Evolutionary conservation across 2,329 filamentous ascomycete genomes (phyloP).

Genomic region (Xylaria sp.): DNA sequence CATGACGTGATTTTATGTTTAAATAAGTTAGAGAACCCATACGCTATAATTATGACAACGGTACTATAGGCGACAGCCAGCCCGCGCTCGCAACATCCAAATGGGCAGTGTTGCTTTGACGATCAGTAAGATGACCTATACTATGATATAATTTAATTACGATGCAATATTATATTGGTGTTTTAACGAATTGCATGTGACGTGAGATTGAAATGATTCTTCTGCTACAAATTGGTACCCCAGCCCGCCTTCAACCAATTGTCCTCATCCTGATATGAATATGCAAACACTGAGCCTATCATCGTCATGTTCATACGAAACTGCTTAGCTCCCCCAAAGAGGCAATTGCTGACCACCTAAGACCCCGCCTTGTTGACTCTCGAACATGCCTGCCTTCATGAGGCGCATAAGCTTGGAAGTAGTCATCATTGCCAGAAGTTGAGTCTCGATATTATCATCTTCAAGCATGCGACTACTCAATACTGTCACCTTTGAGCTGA

Average conservation of each 20-base stretch:
- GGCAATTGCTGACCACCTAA: too few species aligned
- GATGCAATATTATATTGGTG: slow-evolving; percentile 3
- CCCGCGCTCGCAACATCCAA: not conserved
- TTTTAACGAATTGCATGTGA: slow-evolving; percentile 9
- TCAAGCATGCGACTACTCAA: not conserved
- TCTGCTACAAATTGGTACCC: too few species aligned
- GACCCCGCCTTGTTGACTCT: too few species aligned
- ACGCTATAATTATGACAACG: not conserved
- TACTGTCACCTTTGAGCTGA: not conserved
- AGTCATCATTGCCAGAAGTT: not conserved
- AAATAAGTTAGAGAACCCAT: slow-evolving; percentile 1
- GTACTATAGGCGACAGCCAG: not conserved
- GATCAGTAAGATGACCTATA: slow-evolving; percentile 11
- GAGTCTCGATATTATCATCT: not conserved
- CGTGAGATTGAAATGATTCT: not conserved
- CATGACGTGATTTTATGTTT: not conserved
- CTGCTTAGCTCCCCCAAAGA: too few species aligned
- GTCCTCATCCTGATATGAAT: too few species aligned
- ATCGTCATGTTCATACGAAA: too few species aligned
- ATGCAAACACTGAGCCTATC: too few species aligned
- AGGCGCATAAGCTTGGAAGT: not conserved
- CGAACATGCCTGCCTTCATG: too few species aligned
- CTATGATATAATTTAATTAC: not conserved
- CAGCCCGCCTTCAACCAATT: too few species aligned
- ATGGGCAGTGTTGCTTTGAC: not conserved